Evolutionary conservation across 352 stramenopile genomes (phyloP).

Genomic region (Thraustotheca clavata): DNA sequence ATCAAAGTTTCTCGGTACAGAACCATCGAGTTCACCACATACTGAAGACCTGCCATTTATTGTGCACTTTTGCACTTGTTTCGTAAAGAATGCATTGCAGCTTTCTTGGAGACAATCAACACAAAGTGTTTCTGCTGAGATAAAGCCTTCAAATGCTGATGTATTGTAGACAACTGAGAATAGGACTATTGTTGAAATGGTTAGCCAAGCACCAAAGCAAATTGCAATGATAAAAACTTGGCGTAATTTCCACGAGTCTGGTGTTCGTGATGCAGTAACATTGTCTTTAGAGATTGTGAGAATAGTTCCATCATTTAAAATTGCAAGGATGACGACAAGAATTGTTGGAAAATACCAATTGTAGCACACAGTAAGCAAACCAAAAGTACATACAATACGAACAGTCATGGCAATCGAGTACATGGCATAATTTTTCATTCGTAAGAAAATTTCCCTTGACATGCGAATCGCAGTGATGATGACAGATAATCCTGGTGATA

Average conservation of each 20-base stretch:
- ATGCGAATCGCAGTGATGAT: slow-evolving; percentile 57
- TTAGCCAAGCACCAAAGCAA: slow-evolving; percentile 54
- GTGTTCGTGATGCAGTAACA: slow-evolving; percentile 21
- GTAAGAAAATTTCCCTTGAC: slow-evolving; percentile 44
- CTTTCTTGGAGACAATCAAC: slow-evolving; percentile 44
- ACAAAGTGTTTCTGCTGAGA: slow-evolving; percentile 50
- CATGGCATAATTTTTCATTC: slow-evolving; percentile 57
- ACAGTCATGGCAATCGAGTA: slow-evolving; percentile 51
- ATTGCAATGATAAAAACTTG: slow-evolving; percentile 23
- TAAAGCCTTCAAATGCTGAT: slow-evolving; percentile 31
- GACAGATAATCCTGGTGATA: slow-evolving; percentile 35
- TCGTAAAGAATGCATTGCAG: slow-evolving; percentile 51
- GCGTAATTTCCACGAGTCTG: slow-evolving; percentile 24
- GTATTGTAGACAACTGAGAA: slow-evolving; percentile 55
- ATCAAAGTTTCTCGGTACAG: slow-evolving; percentile 26
- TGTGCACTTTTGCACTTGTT: slow-evolving; percentile 41
- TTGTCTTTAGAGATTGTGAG: slow-evolving; percentile 29
- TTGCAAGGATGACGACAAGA: slow-evolving; percentile 51
- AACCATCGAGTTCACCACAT: slow-evolving; percentile 55
- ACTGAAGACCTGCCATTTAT: slow-evolving; percentile 36
- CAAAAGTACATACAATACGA: slow-evolving; percentile 44
- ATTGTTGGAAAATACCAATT: slow-evolving; percentile 45
- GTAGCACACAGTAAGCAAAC: slow-evolving; percentile 37
- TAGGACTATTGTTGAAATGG: slow-evolving; percentile 51
- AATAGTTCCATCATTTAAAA: slow-evolving; percentile 53